Conservation (phyloP, 2,329 filamentous ascomycete species). For the Colletotrichum lindemuthianum region DNA sequence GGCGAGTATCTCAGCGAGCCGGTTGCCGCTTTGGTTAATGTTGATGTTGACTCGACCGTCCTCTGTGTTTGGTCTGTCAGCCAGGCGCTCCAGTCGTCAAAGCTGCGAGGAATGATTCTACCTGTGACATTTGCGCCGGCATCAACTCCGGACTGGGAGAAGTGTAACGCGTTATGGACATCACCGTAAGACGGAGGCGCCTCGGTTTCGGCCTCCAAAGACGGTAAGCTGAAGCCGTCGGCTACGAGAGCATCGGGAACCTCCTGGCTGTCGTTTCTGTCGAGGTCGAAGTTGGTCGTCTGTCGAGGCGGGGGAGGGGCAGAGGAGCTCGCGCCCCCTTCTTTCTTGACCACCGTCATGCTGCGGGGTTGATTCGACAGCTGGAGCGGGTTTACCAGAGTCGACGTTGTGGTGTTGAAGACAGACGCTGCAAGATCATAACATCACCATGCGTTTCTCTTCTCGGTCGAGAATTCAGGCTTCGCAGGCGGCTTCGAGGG, state of each 20-base stretch:
- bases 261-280: slow-evolving; percentile 37
- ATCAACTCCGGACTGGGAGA: slow-evolving; percentile 71
- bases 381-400: not conserved
- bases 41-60: slow-evolving; percentile 84
- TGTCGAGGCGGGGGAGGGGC: slow-evolving; percentile 25
- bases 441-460: slow-evolving; percentile 22
- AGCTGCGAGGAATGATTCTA: slow-evolving; percentile 39
- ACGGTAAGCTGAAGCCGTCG: slow-evolving; percentile 53
- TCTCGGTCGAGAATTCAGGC: not conserved
- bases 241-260: slow-evolving; percentile 47
- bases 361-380: slow-evolving; percentile 11
- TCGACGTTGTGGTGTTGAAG: not conserved
- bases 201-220: slow-evolving; percentile 52
- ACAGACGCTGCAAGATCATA: not conserved
- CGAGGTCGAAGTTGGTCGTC: slow-evolving; percentile 22
- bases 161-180: slow-evolving; percentile 63
- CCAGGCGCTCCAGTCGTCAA: slow-evolving; percentile 15
- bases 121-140: slow-evolving; percentile 69
- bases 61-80: slow-evolving; percentile 51
- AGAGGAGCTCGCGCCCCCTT: slow-evolving; percentile 26
- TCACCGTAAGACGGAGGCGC: slow-evolving; percentile 70
- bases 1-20: slow-evolving; percentile 73
- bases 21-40: slow-evolving; percentile 76
- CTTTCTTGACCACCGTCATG: slow-evolving; percentile 32
- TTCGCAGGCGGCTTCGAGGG: not conserved